Base-by-base conservation (phyloP, 2,329 filamentous ascomycete genomes). In the Parastagonospora avenae region DNA sequence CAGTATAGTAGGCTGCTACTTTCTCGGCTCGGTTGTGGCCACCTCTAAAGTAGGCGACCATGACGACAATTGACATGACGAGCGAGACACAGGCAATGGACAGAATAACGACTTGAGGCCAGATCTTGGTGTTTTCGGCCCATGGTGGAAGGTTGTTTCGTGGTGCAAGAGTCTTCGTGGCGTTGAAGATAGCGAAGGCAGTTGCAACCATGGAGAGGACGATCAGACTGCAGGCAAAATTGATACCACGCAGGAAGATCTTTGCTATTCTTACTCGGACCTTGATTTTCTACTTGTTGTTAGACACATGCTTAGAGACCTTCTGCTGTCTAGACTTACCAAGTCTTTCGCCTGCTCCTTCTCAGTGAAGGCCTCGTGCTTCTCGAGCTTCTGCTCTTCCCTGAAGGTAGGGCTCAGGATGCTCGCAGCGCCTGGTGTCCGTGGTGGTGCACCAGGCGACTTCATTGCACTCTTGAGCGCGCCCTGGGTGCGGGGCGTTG, bases 161-260 rank as follows among this genome's bases (percentile, higher is more conserved):
- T 11, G 85, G 68, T 30, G 92, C 85, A 2, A 99, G 80, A 12
- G 77, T 46, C 70, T 85, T 90, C 52, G 94, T 97, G 42, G 92
- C 84, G 74, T 94, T 91, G 85, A 99, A 99, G 74, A 99, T 92
- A 62, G 86, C 79, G 68, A 99, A 90, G 3, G 91, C 91, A n/a
- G 91, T 85, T 11, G 89, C 87, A 46, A 99, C 80, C 85, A 99
- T 93, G 55, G 92, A 82, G 50, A 99, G 83, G 60, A 99, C 91
- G 71, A 99, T 97, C 54, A 97, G 82, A 74, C 90, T 93, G 81
- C 94, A 99, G 75, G 91, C 92, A 76, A 99, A 97, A 82, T 93
- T 97, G 77, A 97, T 90, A 49, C 91, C 89, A 60, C 94, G 89
- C n/a, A 99, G 86, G 56, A 96, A 85, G 65, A 97, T 88, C 80